These are phyloP conservation scores for Plantago ovata DNA, from an alignment of 257 asterid genomes.

Conservation along the genomic window DNA sequence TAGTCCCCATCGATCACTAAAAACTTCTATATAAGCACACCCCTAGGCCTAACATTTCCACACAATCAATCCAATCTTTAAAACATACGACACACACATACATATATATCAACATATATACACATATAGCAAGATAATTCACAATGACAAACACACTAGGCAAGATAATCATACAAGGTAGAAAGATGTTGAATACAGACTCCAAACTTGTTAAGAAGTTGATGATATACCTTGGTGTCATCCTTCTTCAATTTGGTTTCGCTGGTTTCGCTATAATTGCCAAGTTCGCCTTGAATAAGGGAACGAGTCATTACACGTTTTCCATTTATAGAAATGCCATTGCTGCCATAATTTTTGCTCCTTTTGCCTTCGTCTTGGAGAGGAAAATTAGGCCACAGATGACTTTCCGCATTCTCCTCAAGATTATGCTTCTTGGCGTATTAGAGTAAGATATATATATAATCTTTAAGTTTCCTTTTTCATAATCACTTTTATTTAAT, in stretches of 20 bases:
- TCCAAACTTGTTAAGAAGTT: slow-evolving; percentile 19
- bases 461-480: too few relatives aligned
- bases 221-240: slow-evolving; percentile 48
- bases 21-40: background rate
- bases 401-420: slow-evolving; percentile 45
- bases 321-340: slow-evolving; percentile 48
- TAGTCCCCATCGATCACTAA: background rate
- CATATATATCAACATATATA: background rate
- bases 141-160: background rate
- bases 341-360: slow-evolving; percentile 47
- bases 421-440: slow-evolving; percentile 49
- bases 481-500: too few relatives aligned
- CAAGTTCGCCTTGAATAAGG: slow-evolving; percentile 50
- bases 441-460: slow-evolving; percentile 40
- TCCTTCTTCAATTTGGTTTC: slow-evolving; percentile 48
- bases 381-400: slow-evolving; percentile 76
- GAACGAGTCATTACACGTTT: slow-evolving; percentile 57
- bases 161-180: too few relatives aligned
- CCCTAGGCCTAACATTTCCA: background rate
- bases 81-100: too few relatives aligned
- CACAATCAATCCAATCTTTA: background rate
- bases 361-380: slow-evolving; percentile 55
- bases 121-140: too few relatives aligned
- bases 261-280: slow-evolving; percentile 59
- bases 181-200: slow-evolving; percentile 6